Evolutionary conservation across 805 yeast genomes (phyloP).

Genomic region (Spathaspora passalidarum): DNA sequence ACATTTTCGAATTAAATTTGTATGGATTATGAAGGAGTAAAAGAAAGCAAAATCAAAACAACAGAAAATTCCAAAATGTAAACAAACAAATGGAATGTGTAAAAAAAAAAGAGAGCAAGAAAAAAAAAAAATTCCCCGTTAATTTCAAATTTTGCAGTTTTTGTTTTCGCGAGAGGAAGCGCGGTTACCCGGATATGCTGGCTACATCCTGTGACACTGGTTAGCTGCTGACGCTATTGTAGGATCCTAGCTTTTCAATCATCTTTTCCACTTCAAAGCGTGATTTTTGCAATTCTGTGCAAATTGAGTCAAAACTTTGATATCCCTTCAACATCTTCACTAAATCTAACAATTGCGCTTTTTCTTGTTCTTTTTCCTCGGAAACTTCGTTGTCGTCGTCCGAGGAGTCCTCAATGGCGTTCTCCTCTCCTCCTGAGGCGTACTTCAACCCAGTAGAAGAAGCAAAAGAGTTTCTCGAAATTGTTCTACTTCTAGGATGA

Average conservation of each 20-base stretch:
- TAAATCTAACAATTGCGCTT: constrained; percentile 32
- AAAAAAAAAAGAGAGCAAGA: constrained; percentile 1
- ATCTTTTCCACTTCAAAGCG: constrained; percentile 53
- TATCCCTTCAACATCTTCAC: constrained; percentile 47
- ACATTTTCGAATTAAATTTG: constrained; percentile 48
- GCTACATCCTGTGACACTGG: background rate
- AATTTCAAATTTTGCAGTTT: background rate
- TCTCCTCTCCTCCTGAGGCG: background rate
- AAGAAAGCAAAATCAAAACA: constrained; percentile 6
- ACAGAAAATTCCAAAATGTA: constrained; percentile 6
- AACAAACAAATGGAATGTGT: constrained; percentile 6
- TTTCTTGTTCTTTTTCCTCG: constrained; percentile 11
- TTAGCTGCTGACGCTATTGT: constrained; percentile 33
- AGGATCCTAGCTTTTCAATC: constrained; percentile 34
- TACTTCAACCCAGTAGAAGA: background rate
- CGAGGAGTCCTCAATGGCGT: background rate
- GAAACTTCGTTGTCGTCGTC: constrained; percentile 14
- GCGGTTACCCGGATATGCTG: constrained; percentile 3
- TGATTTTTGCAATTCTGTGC: constrained; percentile 63
- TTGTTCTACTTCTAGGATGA: background rate
- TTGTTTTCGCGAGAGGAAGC: background rate
- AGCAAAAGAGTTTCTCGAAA: background rate
- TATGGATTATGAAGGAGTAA: constrained; percentile 6
- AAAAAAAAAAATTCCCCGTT: background rate
- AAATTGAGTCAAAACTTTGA: constrained; percentile 61